phyloP scores from a whole-genome alignment of 306 rosid species.

The Amphicarpaea edgeworthii region DNA sequence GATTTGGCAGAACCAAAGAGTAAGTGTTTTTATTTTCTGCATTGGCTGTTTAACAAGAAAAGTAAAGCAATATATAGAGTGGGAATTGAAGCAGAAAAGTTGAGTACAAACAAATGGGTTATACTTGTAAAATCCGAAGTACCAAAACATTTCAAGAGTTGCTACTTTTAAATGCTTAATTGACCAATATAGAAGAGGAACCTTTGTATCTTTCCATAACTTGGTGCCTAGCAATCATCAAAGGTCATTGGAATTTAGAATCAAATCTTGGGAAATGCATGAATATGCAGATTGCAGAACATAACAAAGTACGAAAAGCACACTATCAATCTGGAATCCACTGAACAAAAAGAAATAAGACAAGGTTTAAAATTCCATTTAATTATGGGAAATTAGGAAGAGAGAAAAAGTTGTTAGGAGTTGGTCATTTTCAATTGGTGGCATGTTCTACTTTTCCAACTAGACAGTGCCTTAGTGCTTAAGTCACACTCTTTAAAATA shows the following conservation, averaged over 20 bases:
- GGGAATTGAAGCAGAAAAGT: constrained; percentile 39
- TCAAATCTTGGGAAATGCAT: constrained; percentile 41
- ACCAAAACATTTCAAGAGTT: constrained; percentile 32
- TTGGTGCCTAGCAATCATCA: constrained; percentile 43
- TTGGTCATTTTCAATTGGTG: constrained; percentile 63
- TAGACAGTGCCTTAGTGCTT: constrained; percentile 45
- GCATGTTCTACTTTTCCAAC: constrained; percentile 44
- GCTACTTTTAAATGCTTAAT: constrained; percentile 40
- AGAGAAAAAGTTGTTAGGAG: constrained; percentile 59
- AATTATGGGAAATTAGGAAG: constrained; percentile 40
- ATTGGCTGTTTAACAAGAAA: background rate
- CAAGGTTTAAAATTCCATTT: constrained; percentile 38
- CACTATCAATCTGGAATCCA: constrained; percentile 42
- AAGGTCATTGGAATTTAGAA: constrained; percentile 51
- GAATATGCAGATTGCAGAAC: constrained; percentile 44
- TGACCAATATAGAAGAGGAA: constrained; percentile 23
- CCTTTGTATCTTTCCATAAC: constrained; percentile 20
- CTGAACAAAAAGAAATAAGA: constrained; percentile 46
- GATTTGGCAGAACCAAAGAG: background rate
- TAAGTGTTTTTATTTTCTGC: background rate
- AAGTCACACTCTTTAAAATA: constrained; percentile 27
- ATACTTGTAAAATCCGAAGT: constrained; percentile 21
- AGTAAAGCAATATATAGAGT: constrained; percentile 10
- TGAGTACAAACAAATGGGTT: background rate
- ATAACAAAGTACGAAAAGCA: constrained; percentile 44